These are phyloP conservation scores for Debaryomyces hansenii DNA, from an alignment of 805 yeast genomes.

Conservation along the genomic window DNA sequence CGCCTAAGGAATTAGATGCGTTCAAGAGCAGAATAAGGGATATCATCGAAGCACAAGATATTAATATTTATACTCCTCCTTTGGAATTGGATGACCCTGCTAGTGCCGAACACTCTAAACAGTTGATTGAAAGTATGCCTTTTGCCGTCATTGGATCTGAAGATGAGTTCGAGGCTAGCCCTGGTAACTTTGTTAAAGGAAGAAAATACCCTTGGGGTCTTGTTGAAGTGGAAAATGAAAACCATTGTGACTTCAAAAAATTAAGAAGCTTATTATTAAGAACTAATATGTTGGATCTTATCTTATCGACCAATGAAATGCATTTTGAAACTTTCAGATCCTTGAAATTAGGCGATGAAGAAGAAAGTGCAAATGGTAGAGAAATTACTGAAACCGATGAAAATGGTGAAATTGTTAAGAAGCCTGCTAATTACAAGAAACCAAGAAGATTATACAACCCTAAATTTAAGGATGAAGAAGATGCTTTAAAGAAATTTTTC, in stretches of 20 bases:
- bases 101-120: slow-evolving; percentile 77
- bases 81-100: slow-evolving; percentile 74
- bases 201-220: slow-evolving; percentile 91
- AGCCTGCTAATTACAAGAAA: slow-evolving; percentile 36
- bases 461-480: slow-evolving; percentile 94
- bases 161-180: slow-evolving; percentile 60
- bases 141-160: slow-evolving; percentile 82
- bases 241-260: slow-evolving; percentile 82
- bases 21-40: slow-evolving; percentile 79
- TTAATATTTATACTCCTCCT: slow-evolving; percentile 82
- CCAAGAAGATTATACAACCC: slow-evolving; percentile 73
- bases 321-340: slow-evolving; percentile 83
- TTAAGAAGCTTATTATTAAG: slow-evolving; percentile 76
- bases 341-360: slow-evolving; percentile 54
- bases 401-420: slow-evolving; percentile 31
- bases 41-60: slow-evolving; percentile 80
- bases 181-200: slow-evolving; percentile 70
- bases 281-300: slow-evolving; percentile 80
- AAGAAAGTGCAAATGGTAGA: slow-evolving; percentile 22
- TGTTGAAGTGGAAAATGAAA: slow-evolving; percentile 84
- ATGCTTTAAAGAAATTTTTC: slow-evolving; percentile 86
- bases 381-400: slow-evolving; percentile 29
- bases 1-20: slow-evolving; percentile 63
- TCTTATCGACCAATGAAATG: slow-evolving; percentile 74
- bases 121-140: slow-evolving; percentile 81